phyloP scores from a whole-genome alignment of 2,329 filamentous ascomycete genomes.

The Fusarium sp. region DNA sequence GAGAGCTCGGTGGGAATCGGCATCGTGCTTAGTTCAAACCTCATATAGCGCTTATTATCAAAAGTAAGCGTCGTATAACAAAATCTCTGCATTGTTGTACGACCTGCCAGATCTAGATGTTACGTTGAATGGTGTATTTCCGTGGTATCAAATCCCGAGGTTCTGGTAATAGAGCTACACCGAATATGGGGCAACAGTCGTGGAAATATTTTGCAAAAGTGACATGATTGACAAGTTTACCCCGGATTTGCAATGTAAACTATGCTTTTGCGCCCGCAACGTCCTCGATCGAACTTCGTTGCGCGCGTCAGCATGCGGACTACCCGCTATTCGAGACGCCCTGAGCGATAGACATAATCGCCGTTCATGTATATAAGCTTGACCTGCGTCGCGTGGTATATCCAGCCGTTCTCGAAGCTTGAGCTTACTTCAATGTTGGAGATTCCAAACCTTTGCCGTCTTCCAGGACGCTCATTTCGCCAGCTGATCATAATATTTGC shows the following conservation, averaged over 20 bases:
- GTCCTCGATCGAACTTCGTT: constrained; percentile 39
- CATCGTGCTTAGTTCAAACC: not conserved
- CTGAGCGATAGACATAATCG: constrained; percentile 28
- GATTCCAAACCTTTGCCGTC: not conserved
- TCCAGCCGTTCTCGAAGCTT: constrained; percentile 5
- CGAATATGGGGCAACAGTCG: not conserved
- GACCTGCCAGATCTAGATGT: not conserved
- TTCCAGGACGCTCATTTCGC: not conserved
- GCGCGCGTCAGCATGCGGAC: constrained; percentile 49
- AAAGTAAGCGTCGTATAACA: not conserved
- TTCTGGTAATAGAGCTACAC: not conserved
- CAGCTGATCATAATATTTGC: not conserved
- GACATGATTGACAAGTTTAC: constrained; percentile 17
- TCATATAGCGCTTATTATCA: not conserved
- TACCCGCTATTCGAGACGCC: constrained; percentile 36
- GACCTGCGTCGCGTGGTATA: constrained; percentile 32
- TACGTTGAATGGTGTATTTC: not conserved
- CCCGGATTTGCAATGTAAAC: constrained; percentile 31
- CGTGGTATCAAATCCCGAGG: not conserved
- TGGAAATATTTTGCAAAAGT: not conserved
- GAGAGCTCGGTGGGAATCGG: not conserved
- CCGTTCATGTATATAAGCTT: constrained; percentile 42
- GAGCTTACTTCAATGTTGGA: constrained; percentile 27
- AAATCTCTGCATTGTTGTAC: not conserved
- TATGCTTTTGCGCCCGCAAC: constrained; percentile 47